Base-by-base conservation (phyloP, 1,284 basidiomycete genomes). In the Filobasidium uniguttulatum region DNA sequence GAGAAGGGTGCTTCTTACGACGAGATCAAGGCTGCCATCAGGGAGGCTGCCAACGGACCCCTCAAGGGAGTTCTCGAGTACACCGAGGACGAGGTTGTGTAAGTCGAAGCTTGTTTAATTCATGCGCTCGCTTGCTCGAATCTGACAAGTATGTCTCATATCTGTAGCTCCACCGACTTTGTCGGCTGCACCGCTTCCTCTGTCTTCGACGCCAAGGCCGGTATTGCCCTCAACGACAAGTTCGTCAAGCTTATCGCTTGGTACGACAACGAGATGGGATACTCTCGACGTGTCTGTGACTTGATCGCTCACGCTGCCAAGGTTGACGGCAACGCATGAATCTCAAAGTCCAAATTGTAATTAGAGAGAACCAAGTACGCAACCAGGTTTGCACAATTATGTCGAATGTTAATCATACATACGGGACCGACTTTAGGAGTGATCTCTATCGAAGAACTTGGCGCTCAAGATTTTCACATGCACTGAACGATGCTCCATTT, bases 241-340 rank as follows among this genome's bases (percentile, higher is more conserved):
- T 97, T 97, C 65, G 86, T 96, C 74, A 96, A 96, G 80, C 79
- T 94, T 60, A 84, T 94, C 64, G 70, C 84, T 43, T 93, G 89
- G 90, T 73, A 91, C 77, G 90, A 96, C 75, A 74, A 74, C 68
- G 71, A 73, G 63, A 70, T 64, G 61, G 53, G 89, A 46, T 97
- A 97, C 83, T 94, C 89, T 50, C 81, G 77, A 70, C 83, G 93
- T 68, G 90, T 96, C 55, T 82, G 83, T 70, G 93, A 97, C 73
- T 79, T 97, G 56, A 74, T 96, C 66, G 74, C 80, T 59, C 87
- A 74, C 74, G 82, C 81, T 60, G 87, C 91, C 57, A 76, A 78
- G 73, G 78, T 78, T 70, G 87, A 90, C 55, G 67, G 60, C 56
- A 61, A 62, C 56, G 58, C 58, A 52, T 59, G 63, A 52, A 48